A percentile compares a stretch with the other conserved stretches of the same genome.
Evolutionary conservation across 352 stramenopile genomes (phyloP).

Genomic region (Paralagenidium karlingii): DNA sequence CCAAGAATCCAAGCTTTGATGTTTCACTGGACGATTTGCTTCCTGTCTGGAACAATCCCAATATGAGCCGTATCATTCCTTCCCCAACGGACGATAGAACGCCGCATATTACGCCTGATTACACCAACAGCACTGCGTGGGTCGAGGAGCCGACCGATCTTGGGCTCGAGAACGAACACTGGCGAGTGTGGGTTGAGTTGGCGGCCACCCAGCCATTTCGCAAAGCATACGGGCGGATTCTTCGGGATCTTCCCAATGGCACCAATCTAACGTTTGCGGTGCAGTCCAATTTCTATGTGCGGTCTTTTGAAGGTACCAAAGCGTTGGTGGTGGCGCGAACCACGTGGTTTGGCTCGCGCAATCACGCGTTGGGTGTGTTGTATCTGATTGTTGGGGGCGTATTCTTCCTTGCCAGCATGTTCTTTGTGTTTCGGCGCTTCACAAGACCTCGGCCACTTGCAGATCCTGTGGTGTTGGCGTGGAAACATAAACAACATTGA

Average conservation of each 20-base stretch:
- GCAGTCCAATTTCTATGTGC: slow-evolving; percentile 71
- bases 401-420: slow-evolving; percentile 26
- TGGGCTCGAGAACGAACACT: slow-evolving; percentile 61
- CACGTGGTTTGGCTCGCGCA: slow-evolving; percentile 55
- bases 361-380: slow-evolving; percentile 31
- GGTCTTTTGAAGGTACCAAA: slow-evolving; percentile 48
- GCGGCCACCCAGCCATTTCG: slow-evolving; percentile 47
- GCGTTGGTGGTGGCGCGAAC: slow-evolving; percentile 50
- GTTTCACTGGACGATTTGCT: slow-evolving; percentile 21
- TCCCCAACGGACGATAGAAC: slow-evolving; percentile 9
- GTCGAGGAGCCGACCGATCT: slow-evolving; percentile 34
- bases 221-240: slow-evolving; percentile 55
- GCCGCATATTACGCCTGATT: slow-evolving; percentile 31
- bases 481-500: slow-evolving; percentile 62
- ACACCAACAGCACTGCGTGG: slow-evolving; percentile 72
- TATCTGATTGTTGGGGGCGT: slow-evolving; percentile 41
- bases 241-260: slow-evolving; percentile 25
- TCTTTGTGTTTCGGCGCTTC: slow-evolving; percentile 34
- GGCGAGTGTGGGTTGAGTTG: slow-evolving; percentile 60
- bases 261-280: slow-evolving; percentile 62
- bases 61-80: slow-evolving; percentile 61
- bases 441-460: slow-evolving; percentile 29
- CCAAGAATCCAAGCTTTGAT: slow-evolving; percentile 32
- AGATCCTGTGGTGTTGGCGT: slow-evolving; percentile 31
- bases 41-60: slow-evolving; percentile 57